Evolutionary conservation across 805 yeast species (phyloP), one percentile per base, ranked within the genome.

Genomic region (Ascoidea asiatica): DNA sequence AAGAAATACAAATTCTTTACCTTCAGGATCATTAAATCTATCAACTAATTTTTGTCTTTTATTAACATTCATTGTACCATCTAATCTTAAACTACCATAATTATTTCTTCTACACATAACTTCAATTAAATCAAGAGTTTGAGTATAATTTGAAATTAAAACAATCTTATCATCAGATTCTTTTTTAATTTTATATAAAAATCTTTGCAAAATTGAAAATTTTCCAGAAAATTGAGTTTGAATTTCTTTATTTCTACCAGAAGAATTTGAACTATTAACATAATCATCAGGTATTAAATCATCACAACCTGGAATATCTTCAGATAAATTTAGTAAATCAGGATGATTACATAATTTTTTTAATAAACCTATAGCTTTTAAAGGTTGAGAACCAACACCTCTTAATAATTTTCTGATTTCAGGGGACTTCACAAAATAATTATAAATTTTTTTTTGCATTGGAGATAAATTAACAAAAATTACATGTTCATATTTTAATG

Each of bases 271-370:
- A 1, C 77, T 73, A 39, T 68, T 62, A 3, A 63, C 68, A 56
- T 83, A 90, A 45, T 83, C 94, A 1, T 77, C 83, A 0, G 97
- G 97, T 4, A 83, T 70, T 21, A 81, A 59, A 13, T 62, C 52
- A 1, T 74, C 80, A 29, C 77, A 67, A 0, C 92, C 94, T 48
- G 75, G 77, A n/a, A 87, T 65, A 48, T 88, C 97, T 8, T 75
- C 78, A 0, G 87, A 83, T 37, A 92, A 65, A 48, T 79, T 71
- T 40, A 92, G 59, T 45, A 92, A 63, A 55, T 87, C 94, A 0
- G 98, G 98, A 61, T 92, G 98, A 50, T 84, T 92, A 61, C 97
- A 90, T 36, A 92, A 68, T 59, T 92, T 92, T 57, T 90, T 89
- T 53, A 92, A 69, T 45, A 85, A 56, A 6, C 92, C 95, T 56